Evolutionary conservation across 768 basidiomycete species (phyloP).

Genomic region (Obba rivulosa): DNA sequence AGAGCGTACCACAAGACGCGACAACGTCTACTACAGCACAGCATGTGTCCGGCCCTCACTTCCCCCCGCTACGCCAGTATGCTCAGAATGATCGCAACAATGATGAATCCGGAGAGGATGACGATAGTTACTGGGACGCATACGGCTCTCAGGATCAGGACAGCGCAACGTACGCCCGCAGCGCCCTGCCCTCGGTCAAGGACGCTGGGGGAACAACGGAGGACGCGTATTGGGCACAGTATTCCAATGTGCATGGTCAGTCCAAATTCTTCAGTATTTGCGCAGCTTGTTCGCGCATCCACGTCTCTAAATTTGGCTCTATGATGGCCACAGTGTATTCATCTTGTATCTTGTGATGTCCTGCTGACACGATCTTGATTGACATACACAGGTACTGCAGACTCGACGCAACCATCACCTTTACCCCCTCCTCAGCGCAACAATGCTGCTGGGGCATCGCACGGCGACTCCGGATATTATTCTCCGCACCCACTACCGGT

Average conservation of each 20-base stretch:
- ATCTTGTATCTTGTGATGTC: background rate
- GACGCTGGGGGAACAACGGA: constrained; percentile 28
- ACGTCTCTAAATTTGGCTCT: background rate
- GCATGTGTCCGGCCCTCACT: constrained; percentile 7
- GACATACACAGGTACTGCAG: constrained; percentile 50
- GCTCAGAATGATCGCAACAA: constrained; percentile 8
- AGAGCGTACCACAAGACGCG: constrained; percentile 10
- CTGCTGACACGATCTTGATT: background rate
- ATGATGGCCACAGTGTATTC: background rate
- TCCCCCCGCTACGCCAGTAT: constrained; percentile 1
- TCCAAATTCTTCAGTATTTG: background rate
- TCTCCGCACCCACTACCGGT: constrained; percentile 20
- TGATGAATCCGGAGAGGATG: constrained; percentile 26
- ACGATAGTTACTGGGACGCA: constrained; percentile 63
- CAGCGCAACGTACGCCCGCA: constrained; percentile 10
- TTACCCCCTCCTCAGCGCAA: constrained; percentile 25
- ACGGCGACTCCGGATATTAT: constrained; percentile 14
- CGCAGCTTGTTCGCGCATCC: background rate
- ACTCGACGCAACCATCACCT: constrained; percentile 63
- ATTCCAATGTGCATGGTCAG: constrained; percentile 64
- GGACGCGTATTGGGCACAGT: constrained; percentile 77
- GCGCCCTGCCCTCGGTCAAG: constrained; percentile 20
- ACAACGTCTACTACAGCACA: constrained; percentile 26
- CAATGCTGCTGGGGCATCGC: constrained; percentile 14
- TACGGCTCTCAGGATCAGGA: constrained; percentile 41